Evolutionary conservation across 768 basidiomycete genomes (phyloP).

Genomic region (Lentinula edodes): DNA sequence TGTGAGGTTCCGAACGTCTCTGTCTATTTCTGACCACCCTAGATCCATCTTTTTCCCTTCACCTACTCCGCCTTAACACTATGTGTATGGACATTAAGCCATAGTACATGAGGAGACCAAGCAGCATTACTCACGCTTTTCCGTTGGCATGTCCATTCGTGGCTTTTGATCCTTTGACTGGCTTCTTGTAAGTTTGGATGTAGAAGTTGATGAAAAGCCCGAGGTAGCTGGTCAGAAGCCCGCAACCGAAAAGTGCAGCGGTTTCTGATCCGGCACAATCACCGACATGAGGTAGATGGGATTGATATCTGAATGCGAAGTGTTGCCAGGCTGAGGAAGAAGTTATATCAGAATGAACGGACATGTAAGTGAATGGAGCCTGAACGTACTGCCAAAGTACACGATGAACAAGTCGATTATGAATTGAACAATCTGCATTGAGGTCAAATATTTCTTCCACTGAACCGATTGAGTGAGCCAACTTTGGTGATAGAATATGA

Average conservation of each 20-base stretch:
- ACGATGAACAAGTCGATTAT: constrained; percentile 85
- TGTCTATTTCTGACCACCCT: neutral
- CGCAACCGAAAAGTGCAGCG: constrained; percentile 88
- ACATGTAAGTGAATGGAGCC: neutral
- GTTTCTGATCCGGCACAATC: constrained; percentile 87
- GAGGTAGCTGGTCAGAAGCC: constrained; percentile 84
- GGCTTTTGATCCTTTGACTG: constrained; percentile 29
- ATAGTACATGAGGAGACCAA: neutral
- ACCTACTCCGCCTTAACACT: constrained; percentile 1
- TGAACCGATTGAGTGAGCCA: constrained; percentile 22
- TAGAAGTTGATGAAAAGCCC: constrained; percentile 96
- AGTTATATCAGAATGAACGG: neutral
- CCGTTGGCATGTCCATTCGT: constrained; percentile 31
- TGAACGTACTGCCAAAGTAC: constrained; percentile 88
- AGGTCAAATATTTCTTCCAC: constrained; percentile 99
- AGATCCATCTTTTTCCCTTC: neutral
- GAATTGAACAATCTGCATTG: constrained; percentile 96
- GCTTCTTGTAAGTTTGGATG: constrained; percentile 77
- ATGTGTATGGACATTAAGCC: neutral
- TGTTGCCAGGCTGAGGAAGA: constrained; percentile 65
- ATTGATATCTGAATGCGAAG: constrained; percentile 62
- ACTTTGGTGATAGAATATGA: neutral
- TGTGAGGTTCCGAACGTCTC: neutral
- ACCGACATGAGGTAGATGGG: constrained; percentile 59
- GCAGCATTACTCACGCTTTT: constrained; percentile 19